phyloP scores from a whole-genome alignment of 495 filamentous ascomycete genomes.

The Chaetomidium leptoderma region DNA sequence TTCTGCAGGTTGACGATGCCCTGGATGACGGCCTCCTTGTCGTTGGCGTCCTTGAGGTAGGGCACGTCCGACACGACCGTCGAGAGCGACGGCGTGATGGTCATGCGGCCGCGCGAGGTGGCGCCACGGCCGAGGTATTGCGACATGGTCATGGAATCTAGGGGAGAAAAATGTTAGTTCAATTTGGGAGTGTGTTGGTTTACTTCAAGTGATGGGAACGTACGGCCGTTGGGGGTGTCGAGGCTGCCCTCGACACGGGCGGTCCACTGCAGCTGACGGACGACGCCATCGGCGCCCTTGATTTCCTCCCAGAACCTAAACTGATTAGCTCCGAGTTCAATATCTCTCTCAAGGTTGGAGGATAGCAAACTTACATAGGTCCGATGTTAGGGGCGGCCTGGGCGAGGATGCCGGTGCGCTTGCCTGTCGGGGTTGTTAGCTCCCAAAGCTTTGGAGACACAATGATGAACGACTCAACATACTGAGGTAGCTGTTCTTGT shows the following conservation, averaged over 20 bases:
- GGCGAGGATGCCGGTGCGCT: constrained; percentile 59
- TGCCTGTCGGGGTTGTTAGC: constrained; percentile 29
- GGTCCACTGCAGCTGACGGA: constrained; percentile 63
- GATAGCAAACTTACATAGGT: constrained; percentile 41
- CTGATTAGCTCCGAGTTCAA: constrained; percentile 16
- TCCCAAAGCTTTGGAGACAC: not conserved
- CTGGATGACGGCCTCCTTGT: constrained; percentile 48
- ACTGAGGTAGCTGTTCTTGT: constrained; percentile 36
- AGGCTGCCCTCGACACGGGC: constrained; percentile 55
- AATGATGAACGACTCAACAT: constrained; percentile 1
- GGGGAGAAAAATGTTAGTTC: not conserved
- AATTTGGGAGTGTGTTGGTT: not conserved
- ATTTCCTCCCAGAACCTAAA: constrained; percentile 53
- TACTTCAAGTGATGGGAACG: constrained; percentile 2
- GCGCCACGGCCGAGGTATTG: constrained; percentile 64
- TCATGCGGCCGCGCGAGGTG: constrained; percentile 58
- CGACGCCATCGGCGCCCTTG: constrained; percentile 57
- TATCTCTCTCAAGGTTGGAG: too few species aligned
- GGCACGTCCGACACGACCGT: constrained; percentile 53
- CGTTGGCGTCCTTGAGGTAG: constrained; percentile 51
- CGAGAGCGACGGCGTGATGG: constrained; percentile 53
- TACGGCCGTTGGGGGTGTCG: constrained; percentile 39
- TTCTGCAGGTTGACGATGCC: constrained; percentile 58
- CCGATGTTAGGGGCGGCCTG: constrained; percentile 67
- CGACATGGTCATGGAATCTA: constrained; percentile 54